A percentile compares a stretch with the other conserved stretches of the same genome.
These are phyloP conservation scores for Arabis hirsuta DNA, from an alignment of 345 rosid genomes.

Conservation along the genomic window DNA sequence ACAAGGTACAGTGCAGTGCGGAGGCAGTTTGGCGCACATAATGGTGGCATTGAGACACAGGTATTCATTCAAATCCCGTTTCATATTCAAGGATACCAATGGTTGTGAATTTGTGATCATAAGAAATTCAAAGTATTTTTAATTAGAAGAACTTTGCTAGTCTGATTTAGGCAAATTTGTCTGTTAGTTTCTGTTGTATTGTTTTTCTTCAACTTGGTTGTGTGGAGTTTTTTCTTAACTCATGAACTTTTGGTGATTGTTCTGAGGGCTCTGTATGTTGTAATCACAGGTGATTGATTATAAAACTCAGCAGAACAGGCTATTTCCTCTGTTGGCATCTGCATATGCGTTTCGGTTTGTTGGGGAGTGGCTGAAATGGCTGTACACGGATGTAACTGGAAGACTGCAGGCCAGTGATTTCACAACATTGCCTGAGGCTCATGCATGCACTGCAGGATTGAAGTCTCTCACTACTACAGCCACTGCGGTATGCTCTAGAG, in stretches of 20 bases:
- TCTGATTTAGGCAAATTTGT: background rate
- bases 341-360: constrained; percentile 98
- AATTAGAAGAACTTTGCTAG: background rate
- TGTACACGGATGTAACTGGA: constrained; percentile 85
- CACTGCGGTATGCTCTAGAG: constrained; percentile 76
- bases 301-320: constrained; percentile 94
- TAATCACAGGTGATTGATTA: constrained; percentile 86
- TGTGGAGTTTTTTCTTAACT: background rate
- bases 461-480: constrained; percentile 92
- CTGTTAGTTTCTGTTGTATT: background rate
- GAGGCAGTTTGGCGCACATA: constrained; percentile 86
- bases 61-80: constrained; percentile 45
- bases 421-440: constrained; percentile 94
- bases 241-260: background rate
- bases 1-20: constrained; percentile 97
- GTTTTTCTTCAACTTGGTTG: background rate
- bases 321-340: constrained; percentile 98
- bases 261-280: constrained; percentile 13
- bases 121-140: background rate
- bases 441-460: constrained; percentile 99
- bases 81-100: constrained; percentile 9
- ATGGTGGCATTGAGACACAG: constrained; percentile 87
- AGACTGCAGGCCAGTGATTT: constrained; percentile 89
- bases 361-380: constrained; percentile 98
- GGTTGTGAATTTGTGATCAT: constrained; percentile 16